Conservation (phyloP, 495 filamentous ascomycete species). For the Hamigera avellanea region DNA sequence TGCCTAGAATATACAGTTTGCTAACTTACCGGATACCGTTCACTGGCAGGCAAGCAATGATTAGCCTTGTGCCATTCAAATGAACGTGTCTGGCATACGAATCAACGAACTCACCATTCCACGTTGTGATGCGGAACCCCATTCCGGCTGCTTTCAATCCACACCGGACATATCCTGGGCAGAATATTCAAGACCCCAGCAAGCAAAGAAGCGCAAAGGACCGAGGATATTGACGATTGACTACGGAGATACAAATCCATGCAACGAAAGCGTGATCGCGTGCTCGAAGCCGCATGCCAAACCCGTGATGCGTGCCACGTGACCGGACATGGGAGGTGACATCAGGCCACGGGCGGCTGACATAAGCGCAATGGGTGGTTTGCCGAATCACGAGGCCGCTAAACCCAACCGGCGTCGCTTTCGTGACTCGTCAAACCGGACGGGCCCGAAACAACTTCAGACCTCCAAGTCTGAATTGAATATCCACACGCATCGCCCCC, state of each 20-base stretch:
- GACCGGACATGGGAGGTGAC: constrained; percentile 18
- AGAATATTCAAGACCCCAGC: neutral
- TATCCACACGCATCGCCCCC: constrained; percentile 3
- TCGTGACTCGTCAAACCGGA: constrained; percentile 17
- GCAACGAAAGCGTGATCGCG: no score
- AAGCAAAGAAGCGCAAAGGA: no score
- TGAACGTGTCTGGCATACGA: neutral
- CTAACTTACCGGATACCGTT: constrained; percentile 76
- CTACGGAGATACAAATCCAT: no score
- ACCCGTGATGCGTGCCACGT: constrained; percentile 12
- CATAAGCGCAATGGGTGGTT: constrained; percentile 24
- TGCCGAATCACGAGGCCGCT: constrained; percentile 34
- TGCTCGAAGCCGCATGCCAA: neutral
- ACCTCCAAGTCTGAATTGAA: constrained; percentile 4
- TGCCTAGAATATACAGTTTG: neutral
- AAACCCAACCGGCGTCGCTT: constrained; percentile 15
- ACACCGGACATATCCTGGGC: constrained; percentile 9
- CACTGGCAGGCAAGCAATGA: constrained; percentile 40
- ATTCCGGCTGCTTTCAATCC: constrained; percentile 27
- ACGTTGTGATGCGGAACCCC: constrained; percentile 76
- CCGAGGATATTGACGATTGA: no score
- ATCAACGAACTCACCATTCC: constrained; percentile 56
- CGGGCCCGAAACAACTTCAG: constrained; percentile 20
- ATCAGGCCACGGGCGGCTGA: constrained; percentile 23
- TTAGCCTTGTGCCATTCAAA: constrained; percentile 2